phyloP scores from a whole-genome alignment of 2,329 filamentous ascomycete species.

The Nemania serpens region DNA sequence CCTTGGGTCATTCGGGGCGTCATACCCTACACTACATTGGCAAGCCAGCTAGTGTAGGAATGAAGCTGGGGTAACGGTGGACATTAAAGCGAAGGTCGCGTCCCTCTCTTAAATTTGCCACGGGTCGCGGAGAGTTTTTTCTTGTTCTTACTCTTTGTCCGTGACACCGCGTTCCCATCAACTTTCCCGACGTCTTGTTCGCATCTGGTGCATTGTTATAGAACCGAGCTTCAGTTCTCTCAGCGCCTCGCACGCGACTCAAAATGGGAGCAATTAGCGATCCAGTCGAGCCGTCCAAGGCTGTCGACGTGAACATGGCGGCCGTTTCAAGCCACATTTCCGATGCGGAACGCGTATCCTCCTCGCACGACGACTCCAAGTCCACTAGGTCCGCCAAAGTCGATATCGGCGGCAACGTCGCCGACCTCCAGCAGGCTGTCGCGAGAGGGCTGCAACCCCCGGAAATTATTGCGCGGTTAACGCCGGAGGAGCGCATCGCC shows the following conservation, averaged over 20 bases:
- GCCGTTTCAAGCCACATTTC: slow-evolving; percentile 16
- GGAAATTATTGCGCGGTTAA: slow-evolving; percentile 49
- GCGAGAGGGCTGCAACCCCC: slow-evolving; percentile 38
- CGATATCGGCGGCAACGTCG: slow-evolving; percentile 24
- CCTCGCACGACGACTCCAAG: slow-evolving; percentile 24
- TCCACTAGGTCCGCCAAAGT: slow-evolving; percentile 22
- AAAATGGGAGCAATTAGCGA: slow-evolving; percentile 12
- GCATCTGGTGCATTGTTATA: slow-evolving; percentile 1
- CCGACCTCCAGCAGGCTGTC: slow-evolving; percentile 33
- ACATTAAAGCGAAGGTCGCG: slow-evolving; percentile 11
- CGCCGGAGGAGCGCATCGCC: slow-evolving; percentile 53
- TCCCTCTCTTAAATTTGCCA: neutral
- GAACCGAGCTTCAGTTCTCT: neutral
- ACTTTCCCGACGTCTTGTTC: neutral
- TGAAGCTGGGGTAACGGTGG: slow-evolving; percentile 2
- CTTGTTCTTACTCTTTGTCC: neutral
- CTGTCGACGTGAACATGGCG: slow-evolving; percentile 7
- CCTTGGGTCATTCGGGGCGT: neutral
- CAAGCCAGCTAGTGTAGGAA: neutral
- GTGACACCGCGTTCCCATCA: neutral
- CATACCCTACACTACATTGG: neutral
- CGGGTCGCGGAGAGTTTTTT: neutral
- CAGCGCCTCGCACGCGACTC: neutral
- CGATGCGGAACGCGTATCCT: slow-evolving; percentile 23
- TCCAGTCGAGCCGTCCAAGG: slow-evolving; percentile 15